Percentiles rank a stretch among this genome's conserved stretches.
Conservation (phyloP, 495 filamentous ascomycete genomes). For the Talaromyces nanjingensis region DNA sequence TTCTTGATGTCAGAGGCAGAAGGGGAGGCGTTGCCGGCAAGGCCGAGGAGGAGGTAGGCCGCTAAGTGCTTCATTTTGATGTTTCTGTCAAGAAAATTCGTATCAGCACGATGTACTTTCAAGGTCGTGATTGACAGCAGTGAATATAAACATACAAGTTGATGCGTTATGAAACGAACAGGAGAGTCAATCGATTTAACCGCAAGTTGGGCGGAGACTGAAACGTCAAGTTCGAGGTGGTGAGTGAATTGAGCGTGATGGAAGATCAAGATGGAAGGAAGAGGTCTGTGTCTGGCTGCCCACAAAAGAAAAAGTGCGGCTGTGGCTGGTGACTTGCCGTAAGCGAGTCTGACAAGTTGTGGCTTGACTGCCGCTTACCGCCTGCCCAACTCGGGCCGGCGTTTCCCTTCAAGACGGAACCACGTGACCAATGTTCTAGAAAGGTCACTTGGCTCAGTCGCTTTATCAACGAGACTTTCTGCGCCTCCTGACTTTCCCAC, state of each 20-base stretch:
- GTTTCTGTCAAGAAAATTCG: neutral
- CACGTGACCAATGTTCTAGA: constrained; percentile 10
- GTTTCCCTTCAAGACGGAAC: neutral
- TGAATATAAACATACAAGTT: neutral
- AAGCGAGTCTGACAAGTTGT: constrained; percentile 22
- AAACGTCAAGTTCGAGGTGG: constrained; percentile 61
- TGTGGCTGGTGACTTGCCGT: constrained; percentile 11
- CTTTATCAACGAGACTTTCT: neutral
- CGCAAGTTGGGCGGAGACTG: constrained; percentile 80
- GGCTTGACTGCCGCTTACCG: constrained; percentile 22
- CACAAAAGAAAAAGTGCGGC: constrained; percentile 40
- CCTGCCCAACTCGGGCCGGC: constrained; percentile 17
- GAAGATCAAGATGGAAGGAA: constrained; percentile 17
- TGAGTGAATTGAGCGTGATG: constrained; percentile 21
- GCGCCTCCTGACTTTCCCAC: neutral
- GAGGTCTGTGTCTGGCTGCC: constrained; percentile 1
- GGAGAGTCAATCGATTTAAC: constrained; percentile 95
- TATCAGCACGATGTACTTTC: neutral
- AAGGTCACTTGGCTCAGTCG: constrained; percentile 1
- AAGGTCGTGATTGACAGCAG: neutral
- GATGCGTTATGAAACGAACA: constrained; percentile 45
- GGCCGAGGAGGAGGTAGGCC: constrained; percentile 92
- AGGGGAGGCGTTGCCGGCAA: constrained; percentile 88
- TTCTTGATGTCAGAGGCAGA: constrained; percentile 81
- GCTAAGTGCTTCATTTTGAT: constrained; percentile 99